Evolutionary conservation across 192 early-diverging fungal genomes (phyloP), one percentile per base, ranked within the genome.

Genomic region (Rhizoclosmatium globosum): DNA sequence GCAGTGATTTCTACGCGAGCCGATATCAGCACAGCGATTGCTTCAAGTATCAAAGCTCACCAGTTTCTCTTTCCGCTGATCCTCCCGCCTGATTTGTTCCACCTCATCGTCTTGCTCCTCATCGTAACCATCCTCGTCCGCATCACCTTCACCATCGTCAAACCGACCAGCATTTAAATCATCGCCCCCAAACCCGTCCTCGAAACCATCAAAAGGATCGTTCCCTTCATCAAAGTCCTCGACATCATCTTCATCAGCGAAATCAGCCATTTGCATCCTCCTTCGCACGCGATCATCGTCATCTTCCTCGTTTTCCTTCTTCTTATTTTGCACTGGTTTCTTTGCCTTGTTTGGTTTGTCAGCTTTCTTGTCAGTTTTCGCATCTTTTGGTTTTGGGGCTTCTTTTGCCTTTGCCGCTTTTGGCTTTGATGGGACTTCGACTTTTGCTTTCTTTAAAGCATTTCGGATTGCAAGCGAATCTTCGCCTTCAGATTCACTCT

Each of bases 1-100:
- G 50, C 9, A 81, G 72, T 31, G 59, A 45, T 57, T 61, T 77
- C 79, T 78, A 38, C 7, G 31, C 4, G 60, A 4, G 60, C 7
- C 4, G 60, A 62, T 6, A 62, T 6, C 17, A 62, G 21, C n/a
- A 62, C 60, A 17, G n/a, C n/a, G n/a, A n/a, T n/a, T n/a, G n/a
- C n/a, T n/a, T n/a, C n/a, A n/a, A n/a, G n/a, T n/a, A n/a, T n/a
- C n/a, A n/a, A n/a, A 17, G 31, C n/a, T 62, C 21, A 62, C 60
- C 9, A 62, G 60, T 38, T 62, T 6, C 21, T 62, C 60, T 62
- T 38, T 62, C 60, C 21, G 21, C 9, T 38, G 44, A 4, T 43
- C 42, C 6, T 39, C 61, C 4, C 4, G 6, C 7, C 7, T 31
- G 4, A 13, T 21, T 3, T 67, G 38, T 3, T 67, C 65, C 6